phyloP scores from a whole-genome alignment of 345 rosid species.

The Gossypioides kirkii region DNA sequence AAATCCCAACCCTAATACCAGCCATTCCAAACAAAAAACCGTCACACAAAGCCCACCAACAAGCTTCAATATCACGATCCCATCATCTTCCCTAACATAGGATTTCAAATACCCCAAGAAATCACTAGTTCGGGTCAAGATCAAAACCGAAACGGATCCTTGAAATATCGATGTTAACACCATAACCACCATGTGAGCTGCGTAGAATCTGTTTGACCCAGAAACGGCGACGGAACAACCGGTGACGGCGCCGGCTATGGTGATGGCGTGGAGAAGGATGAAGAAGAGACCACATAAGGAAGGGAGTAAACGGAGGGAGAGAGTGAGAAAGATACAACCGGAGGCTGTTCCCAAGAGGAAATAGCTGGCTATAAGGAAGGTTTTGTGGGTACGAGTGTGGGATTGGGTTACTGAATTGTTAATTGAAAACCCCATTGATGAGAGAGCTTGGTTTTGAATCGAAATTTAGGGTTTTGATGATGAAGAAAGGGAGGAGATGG shows the following conservation, averaged over 20 bases:
- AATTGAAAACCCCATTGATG: not conserved
- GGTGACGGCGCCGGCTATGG: conserved; percentile 14
- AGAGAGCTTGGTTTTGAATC: not conserved
- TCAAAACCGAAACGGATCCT: not conserved
- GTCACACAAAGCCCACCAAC: conserved; percentile 45
- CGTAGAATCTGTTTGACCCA: not conserved
- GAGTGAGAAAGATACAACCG: conserved; percentile 63
- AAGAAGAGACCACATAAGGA: conserved; percentile 63
- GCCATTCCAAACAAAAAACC: not conserved
- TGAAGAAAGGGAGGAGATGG: not conserved
- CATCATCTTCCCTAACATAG: conserved; percentile 82
- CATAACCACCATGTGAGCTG: not conserved
- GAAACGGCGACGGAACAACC: not conserved
- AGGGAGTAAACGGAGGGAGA: conserved; percentile 39
- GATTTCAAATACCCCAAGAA: conserved; percentile 3
- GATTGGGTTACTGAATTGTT: not conserved
- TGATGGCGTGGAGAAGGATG: conserved; percentile 50
- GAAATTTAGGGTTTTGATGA: not conserved
- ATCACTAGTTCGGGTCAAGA: not conserved
- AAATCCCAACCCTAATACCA: not conserved
- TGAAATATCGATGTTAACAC: not conserved
- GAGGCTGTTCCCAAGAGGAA: not conserved
- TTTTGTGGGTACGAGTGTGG: not conserved
- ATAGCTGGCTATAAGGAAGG: not conserved
- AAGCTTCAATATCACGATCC: conserved; percentile 56